Base-by-base conservation (phyloP, 2,329 filamentous ascomycete species). In the Xylariaceae sp. region DNA sequence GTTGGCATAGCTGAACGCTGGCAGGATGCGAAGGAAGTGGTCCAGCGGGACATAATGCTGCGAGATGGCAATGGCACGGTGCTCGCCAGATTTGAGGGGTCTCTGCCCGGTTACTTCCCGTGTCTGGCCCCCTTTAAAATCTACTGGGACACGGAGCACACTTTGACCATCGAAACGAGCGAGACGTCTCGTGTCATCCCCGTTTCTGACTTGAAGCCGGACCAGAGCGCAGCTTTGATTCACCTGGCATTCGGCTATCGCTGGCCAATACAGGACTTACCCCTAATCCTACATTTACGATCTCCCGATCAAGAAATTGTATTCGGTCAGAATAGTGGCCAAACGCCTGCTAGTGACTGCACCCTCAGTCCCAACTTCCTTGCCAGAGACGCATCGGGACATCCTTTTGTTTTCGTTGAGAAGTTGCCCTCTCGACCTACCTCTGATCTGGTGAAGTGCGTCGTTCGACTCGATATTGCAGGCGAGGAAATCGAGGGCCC, bases 231-330 rank as follows among this genome's bases (percentile, higher is more conserved):
- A 0, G 70, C 73, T 2, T 70, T 85, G 2, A 68, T 85, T 6
- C 67, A 74, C 1, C 66, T 81, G 18, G 76, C 79, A n/a, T 82
- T 77, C 63, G 70, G 73, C 0, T 76, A 85, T 67, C 77, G 82
- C 7, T 78, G 75, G 73, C 37, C 60, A 0, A 67, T 79, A 1
- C 66, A 73, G 7, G 70, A 77, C 7, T 67, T 68, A 11, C 70
- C 73, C 2, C 77, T 78, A 54, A 73, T 80, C 2, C 62, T 84
- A n/a, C 76, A 76, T 10, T 66, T 84, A 37, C 62, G 63, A 37
- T 71, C 66, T 1, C 60, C 55, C 0, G 58, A 62, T 13, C 57
- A 62, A 13, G 58, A 67, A 9, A 64, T 72, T n/a, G 48, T 53
- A 53, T 65, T 67, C 55, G 56, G 59, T n/a, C 52, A 67, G 15